phyloP scores from a whole-genome alignment of 2,329 filamentous ascomycete species.

The Macrophomina phaseolina region DNA sequence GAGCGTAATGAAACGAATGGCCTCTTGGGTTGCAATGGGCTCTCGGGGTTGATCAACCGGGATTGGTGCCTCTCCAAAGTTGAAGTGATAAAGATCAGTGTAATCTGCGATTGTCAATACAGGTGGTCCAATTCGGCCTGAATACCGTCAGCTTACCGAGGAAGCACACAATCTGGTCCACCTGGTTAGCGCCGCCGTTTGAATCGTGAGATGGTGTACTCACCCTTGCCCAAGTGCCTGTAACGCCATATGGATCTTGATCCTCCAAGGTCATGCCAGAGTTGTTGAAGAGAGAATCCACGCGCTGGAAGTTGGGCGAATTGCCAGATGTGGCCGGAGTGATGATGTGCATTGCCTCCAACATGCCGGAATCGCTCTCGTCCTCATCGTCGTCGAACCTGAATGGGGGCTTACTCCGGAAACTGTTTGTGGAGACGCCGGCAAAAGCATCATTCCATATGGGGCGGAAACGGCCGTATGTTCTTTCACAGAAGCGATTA shows the following conservation, averaged over 20 bases:
- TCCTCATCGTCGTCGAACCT: conserved; percentile 4
- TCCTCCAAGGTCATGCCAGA: conserved; percentile 32
- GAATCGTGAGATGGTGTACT: not conserved
- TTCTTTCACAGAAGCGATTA: conserved; percentile 35
- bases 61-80: conserved; percentile 59
- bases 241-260: conserved; percentile 72
- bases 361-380: not conserved
- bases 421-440: conserved; percentile 35
- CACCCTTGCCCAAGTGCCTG: conserved; percentile 69
- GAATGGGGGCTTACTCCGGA: conserved; percentile 21
- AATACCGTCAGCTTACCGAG: conserved; percentile 37
- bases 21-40: conserved; percentile 68
- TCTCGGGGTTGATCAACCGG: conserved; percentile 47
- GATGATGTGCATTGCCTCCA: conserved; percentile 17
- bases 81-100: conserved; percentile 73
- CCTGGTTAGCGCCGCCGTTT: not conserved
- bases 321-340: conserved; percentile 1
- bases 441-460: conserved; percentile 40
- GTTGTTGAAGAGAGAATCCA: conserved; percentile 37
- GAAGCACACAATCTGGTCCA: conserved; percentile 50
- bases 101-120: conserved; percentile 58
- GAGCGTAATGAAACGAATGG: conserved; percentile 73
- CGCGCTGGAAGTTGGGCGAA: not conserved
- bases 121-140: too few species aligned
- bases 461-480: conserved; percentile 35